Evolutionary conservation across 164 flowering plant species (phyloP).

Genomic region (Euptelea pleiosperma): DNA sequence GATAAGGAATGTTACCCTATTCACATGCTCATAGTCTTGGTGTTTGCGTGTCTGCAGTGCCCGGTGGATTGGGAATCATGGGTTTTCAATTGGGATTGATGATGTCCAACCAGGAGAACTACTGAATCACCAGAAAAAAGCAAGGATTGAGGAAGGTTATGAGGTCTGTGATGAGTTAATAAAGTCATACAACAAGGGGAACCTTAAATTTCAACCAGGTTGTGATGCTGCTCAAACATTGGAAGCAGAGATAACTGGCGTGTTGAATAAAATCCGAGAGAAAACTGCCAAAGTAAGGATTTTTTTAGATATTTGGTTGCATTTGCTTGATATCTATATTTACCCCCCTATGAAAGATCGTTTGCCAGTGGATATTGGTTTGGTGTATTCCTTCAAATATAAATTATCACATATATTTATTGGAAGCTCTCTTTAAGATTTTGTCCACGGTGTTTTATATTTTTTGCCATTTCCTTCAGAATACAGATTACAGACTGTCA

Average conservation of each 20-base stretch:
- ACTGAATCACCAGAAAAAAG: constrained; percentile 39
- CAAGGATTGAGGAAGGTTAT: constrained; percentile 46
- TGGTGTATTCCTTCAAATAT: no score
- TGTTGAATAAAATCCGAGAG: constrained; percentile 67
- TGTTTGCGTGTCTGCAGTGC: constrained; percentile 57
- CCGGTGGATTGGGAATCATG: constrained; percentile 99
- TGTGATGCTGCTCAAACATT: constrained; percentile 85
- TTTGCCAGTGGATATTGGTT: neutral
- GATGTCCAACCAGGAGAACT: constrained; percentile 78
- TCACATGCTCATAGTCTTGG: neutral
- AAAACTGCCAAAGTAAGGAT: constrained; percentile 52
- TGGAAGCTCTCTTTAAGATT: neutral
- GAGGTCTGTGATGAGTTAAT: constrained; percentile 52
- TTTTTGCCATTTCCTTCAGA: no score
- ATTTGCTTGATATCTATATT: no score
- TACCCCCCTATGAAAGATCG: neutral
- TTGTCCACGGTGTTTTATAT: neutral
- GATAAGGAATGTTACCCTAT: neutral
- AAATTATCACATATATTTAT: no score
- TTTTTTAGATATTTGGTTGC: neutral
- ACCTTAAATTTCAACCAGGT: constrained; percentile 63
- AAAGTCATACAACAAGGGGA: constrained; percentile 49
- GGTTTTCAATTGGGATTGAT: constrained; percentile 96
- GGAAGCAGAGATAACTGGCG: constrained; percentile 60
- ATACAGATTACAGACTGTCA: no score